Evolutionary conservation across 1,284 basidiomycete species (phyloP).

Genomic region (Neolentinus lepideus): DNA sequence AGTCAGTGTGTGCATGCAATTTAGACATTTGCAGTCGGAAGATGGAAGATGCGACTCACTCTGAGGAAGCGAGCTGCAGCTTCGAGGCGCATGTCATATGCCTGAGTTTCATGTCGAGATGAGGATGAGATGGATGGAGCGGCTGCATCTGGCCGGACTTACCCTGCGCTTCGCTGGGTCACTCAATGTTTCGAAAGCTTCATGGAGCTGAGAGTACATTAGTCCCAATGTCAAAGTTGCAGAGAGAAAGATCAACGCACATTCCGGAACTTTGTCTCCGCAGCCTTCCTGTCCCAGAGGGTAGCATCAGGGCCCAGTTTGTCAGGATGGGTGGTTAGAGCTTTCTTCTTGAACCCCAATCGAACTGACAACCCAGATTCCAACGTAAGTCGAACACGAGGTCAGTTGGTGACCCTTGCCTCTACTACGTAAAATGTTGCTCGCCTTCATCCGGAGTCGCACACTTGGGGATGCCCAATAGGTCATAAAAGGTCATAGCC

Average conservation of each 20-base stretch:
- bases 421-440: neutral
- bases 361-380: neutral
- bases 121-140: neutral
- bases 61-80: neutral
- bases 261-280: neutral
- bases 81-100: neutral
- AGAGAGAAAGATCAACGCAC: neutral
- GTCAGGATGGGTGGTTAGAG: neutral
- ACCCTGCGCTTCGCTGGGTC: neutral
- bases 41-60: neutral
- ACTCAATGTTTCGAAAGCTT: slow-evolving; percentile 1
- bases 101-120: neutral
- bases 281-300: neutral
- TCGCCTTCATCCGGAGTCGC: neutral
- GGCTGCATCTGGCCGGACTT: neutral
- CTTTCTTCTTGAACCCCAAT: neutral
- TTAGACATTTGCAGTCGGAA: neutral
- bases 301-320: neutral
- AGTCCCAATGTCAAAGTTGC: neutral
- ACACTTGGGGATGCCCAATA: neutral
- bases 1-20: neutral
- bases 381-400: neutral
- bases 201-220: neutral
- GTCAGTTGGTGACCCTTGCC: neutral
- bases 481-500: slow-evolving; percentile 1